Evolutionary conservation across 2,329 filamentous ascomycete species (phyloP).

Genomic region (Westerdykella aurantiaca): DNA sequence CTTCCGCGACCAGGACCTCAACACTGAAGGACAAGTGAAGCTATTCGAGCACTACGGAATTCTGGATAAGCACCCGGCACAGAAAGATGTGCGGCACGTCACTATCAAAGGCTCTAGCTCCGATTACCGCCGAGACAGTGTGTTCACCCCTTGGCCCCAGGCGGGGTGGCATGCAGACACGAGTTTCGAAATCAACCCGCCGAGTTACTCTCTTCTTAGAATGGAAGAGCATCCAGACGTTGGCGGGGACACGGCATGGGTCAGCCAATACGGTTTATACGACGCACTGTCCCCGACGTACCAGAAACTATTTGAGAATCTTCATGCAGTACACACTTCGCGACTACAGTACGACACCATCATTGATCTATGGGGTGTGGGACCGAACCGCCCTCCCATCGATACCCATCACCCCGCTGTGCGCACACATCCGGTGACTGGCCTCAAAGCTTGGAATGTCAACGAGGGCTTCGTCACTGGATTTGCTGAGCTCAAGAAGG

Average conservation of each 20-base stretch:
- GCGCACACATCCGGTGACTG: conserved; percentile 46
- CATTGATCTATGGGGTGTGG: conserved; percentile 8
- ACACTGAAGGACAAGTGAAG: conserved; percentile 26
- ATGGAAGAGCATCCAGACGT: conserved; percentile 12
- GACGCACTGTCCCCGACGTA: conserved; percentile 7
- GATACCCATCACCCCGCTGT: conserved; percentile 48
- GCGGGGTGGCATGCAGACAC: conserved; percentile 6
- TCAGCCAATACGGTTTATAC: conserved; percentile 12
- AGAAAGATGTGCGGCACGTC: conserved; percentile 9
- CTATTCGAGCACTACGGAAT: conserved; percentile 31
- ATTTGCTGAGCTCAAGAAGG: conserved; percentile 47
- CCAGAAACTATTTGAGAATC: conserved; percentile 5
- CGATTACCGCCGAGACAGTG: conserved; percentile 3
- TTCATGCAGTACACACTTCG: conserved; percentile 6
- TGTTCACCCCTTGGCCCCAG: conserved; percentile 7
- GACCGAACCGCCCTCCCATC: conserved; percentile 34
- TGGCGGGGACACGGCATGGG: conserved; percentile 5
- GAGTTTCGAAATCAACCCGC: conserved; percentile 10
- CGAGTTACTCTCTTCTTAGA: conserved; percentile 7
- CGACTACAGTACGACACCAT: conserved; percentile 10
- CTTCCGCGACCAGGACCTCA: conserved; percentile 47
- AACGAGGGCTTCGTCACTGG: conserved; percentile 42
- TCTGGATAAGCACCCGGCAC: conserved; percentile 12
- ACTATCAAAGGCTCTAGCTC: conserved; percentile 8
- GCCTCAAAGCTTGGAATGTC: conserved; percentile 40